Evolutionary conservation across 2,329 filamentous ascomycete species (phyloP), one percentile per base, ranked within the genome.

Genomic region (Neophaeococcomyces mojaviensis): DNA sequence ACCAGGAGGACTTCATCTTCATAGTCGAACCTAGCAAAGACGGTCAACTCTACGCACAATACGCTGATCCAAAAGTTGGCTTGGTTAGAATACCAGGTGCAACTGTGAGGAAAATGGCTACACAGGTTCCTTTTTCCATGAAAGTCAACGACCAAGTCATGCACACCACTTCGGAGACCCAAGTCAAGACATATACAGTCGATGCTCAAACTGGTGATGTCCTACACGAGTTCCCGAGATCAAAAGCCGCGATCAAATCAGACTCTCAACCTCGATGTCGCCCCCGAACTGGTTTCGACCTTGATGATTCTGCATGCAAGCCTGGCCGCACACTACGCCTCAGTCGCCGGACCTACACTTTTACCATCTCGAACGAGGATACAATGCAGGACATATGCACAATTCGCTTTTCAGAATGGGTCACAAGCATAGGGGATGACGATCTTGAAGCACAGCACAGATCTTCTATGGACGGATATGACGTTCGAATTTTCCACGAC

Each of bases 371-470:
- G 54, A 82, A 86, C 49, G 78, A 76, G 36, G 78, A 84, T 55
- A 82, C 79, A 3, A 82, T 84, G 1, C 78, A 83, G 49, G 78
- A 80, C 6, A 84, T 98, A 51, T 94, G 88, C 59, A 95, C 87
- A 0, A 78, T 98, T 55, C 89, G 81, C 54, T 98, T 94, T 61
- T 85, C 88, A 9, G 92, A 98, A 64, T 98, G 92, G 92, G 82
- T 81, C 0, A 86, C 89, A 12, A 98, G 98, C 64, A 94, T 84
- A 49, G 86, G 82, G 50, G 90, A 98, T 64, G 79, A 79, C 52
- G 92, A 98, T 61, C 78, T 98, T 5, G 82, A 88, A 58, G 78
- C 78, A 40, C 88, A 97, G 60, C 92, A 97, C 59, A 77, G 77
- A 12, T 68, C 73, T 9, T 88, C 88, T 1, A 82, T 89, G 61